These are phyloP conservation scores for Ophiostoma tasmaniense DNA, from an alignment of 2,329 filamentous ascomycete species.

Conservation along the genomic window DNA sequence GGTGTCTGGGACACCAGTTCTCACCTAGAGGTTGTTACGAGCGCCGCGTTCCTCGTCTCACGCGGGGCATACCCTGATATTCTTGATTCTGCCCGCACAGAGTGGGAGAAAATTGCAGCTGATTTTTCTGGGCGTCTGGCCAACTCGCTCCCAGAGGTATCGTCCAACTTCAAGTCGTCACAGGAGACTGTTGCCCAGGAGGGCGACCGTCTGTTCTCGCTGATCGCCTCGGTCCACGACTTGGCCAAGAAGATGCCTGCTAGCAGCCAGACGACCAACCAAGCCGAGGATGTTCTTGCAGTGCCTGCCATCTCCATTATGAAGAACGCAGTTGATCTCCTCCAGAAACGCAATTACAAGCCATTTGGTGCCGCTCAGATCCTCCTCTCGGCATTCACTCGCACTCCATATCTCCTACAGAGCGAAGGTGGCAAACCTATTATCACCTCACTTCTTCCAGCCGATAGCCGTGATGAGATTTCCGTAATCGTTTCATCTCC, in stretches of 20 bases:
- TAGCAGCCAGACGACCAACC: conserved; percentile 6
- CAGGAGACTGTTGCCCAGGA: conserved; percentile 60
- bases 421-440: conserved; percentile 23
- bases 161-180: conserved; percentile 64
- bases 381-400: conserved; percentile 34
- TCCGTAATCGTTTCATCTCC: conserved; percentile 56
- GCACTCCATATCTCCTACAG: conserved; percentile 35
- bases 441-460: conserved; percentile 37
- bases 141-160: conserved; percentile 71
- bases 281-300: conserved; percentile 23
- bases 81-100: conserved; percentile 40
- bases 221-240: conserved; percentile 41
- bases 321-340: conserved; percentile 33
- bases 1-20: conserved; percentile 30
- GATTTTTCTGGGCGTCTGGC: conserved; percentile 59
- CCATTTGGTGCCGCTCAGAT: conserved; percentile 47
- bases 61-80: conserved; percentile 35
- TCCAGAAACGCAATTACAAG: conserved; percentile 46
- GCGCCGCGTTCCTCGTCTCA: conserved; percentile 39
- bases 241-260: conserved; percentile 13
- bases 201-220: conserved; percentile 57
- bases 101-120: conserved; percentile 57
- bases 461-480: conserved; percentile 48
- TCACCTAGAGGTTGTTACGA: conserved; percentile 34
- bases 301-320: conserved; percentile 22